Percentiles rank a stretch among this genome's conserved stretches.
Evolutionary conservation across 2,329 filamentous ascomycete species (phyloP).

Genomic region (Rhytidhysteron rufulum): DNA sequence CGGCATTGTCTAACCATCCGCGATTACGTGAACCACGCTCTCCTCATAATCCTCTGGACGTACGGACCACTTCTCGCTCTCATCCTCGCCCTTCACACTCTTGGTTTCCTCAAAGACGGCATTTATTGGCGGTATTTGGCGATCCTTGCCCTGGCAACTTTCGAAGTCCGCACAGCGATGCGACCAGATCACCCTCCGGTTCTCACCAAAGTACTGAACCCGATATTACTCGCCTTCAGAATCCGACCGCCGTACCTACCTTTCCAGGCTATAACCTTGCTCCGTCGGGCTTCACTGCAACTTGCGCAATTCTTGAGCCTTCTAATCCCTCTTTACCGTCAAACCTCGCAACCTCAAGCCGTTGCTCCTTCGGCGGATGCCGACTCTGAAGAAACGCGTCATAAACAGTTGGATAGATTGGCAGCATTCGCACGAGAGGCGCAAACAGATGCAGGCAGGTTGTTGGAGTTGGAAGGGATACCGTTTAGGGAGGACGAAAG

Average conservation of each 20-base stretch:
- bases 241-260: constrained; percentile 66
- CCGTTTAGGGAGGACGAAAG: constrained; percentile 74
- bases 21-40: constrained; percentile 68
- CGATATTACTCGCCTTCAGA: constrained; percentile 39
- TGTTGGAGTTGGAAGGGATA: constrained; percentile 74
- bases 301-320: constrained; percentile 41
- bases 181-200: constrained; percentile 45
- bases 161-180: constrained; percentile 57
- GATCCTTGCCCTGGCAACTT: constrained; percentile 51
- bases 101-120: constrained; percentile 31
- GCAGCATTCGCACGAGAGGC: constrained; percentile 56
- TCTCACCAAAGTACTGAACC: constrained; percentile 47
- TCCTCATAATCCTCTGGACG: constrained; percentile 33
- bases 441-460: constrained; percentile 64
- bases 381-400: constrained; percentile 30
- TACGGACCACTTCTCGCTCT: constrained; percentile 26
- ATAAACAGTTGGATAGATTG: constrained; percentile 65
- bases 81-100: constrained; percentile 29
- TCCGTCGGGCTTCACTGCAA: constrained; percentile 72
- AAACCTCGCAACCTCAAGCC: constrained; percentile 23
- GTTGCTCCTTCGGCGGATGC: constrained; percentile 15
- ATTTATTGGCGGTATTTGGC: constrained; percentile 48
- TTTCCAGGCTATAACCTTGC: constrained; percentile 76
- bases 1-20: constrained; percentile 62
- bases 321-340: constrained; percentile 31